Evolutionary conservation across 805 yeast genomes (phyloP), one percentile per base, ranked within the genome.

Genomic region (Zygosaccharomyces lentus): DNA sequence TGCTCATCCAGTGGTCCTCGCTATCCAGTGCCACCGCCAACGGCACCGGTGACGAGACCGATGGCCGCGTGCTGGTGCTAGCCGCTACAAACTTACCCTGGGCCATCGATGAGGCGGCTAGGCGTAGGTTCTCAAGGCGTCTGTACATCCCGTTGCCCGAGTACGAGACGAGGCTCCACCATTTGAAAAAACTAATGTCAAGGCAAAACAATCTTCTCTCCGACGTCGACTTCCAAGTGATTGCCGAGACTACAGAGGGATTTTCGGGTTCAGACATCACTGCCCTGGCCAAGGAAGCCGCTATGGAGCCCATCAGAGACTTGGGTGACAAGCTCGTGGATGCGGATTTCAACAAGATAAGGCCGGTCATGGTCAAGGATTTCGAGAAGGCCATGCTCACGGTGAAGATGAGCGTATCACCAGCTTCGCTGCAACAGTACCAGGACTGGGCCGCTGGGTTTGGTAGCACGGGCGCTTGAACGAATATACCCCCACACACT

Each of bases 81-180:
- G 97, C 96, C 0, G 98, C 98, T 0, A 91, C 99, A 0, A 91
- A 91, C 63, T 67, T 93, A 54, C 99, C 99, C 0, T 91, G 99
- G 99, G 86, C 88, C 2, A 89, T 87, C 49, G 99, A 91, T 65
- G 99, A 91, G 59, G 98, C 98, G 3, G 99, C 98, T 0, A 73
- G 98, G 56, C 76, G 99, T 62, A 75, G 99, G 54, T 91, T 91
- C 65, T 96, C 89, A 7, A 78, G 96, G 53, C 72, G 98, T 46
- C 95, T 88, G 59, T 91, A 91, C 67, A 93, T 91, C 48, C 98
- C 99, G 6, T 71, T 91, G 45, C 99, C 99, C 0, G 98, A 90
- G 59, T 75, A 72, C 17, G 90, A 84, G 53, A 89, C 97, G 0
- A 72, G 98, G 47, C 65, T 73, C 37, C 79, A 80, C 7, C 99